A percentile compares a stretch with the other conserved stretches of the same genome.
phyloP scores from a whole-genome alignment of 2,329 filamentous ascomycete genomes.

The Penicillium sp. region DNA sequence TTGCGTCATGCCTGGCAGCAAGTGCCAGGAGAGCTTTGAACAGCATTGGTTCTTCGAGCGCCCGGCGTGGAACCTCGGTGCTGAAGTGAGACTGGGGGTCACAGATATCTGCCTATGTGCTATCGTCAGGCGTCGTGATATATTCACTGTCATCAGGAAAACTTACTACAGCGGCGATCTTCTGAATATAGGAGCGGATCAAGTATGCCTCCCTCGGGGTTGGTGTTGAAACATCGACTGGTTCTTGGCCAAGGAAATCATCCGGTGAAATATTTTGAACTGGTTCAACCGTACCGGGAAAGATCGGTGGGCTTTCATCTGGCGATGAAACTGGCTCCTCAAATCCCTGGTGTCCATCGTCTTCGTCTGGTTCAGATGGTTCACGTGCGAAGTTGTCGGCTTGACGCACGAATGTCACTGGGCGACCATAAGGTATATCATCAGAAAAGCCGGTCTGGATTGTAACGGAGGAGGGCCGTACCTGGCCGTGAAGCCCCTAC shows the following conservation, averaged over 20 bases:
- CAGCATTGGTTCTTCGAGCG: conserved; percentile 50
- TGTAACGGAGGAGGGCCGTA: not conserved
- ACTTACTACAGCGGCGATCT: conserved; percentile 11
- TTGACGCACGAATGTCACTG: conserved; percentile 11
- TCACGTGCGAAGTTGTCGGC: conserved; percentile 1
- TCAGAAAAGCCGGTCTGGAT: not conserved
- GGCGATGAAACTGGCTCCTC: conserved; percentile 1
- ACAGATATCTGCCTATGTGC: conserved; percentile 37
- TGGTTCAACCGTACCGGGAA: not conserved
- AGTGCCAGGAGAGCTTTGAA: conserved; percentile 51
- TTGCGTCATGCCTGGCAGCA: conserved; percentile 47
- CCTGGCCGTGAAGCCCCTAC: conserved; percentile 12
- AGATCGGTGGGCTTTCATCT: not conserved
- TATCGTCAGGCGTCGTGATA: conserved; percentile 4
- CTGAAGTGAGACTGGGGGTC: conserved; percentile 43
- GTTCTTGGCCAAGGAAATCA: not conserved
- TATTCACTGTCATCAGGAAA: not conserved
- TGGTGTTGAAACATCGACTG: not conserved
- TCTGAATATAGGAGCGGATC: conserved; percentile 14
- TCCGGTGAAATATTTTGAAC: conserved; percentile 1
- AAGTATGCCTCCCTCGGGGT: conserved; percentile 11
- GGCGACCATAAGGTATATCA: not conserved
- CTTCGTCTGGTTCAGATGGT: not conserved
- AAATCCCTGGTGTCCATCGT: not conserved
- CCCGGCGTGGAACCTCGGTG: conserved; percentile 50